Evolutionary conservation across 768 basidiomycete species (phyloP), one percentile per base, ranked within the genome.

Genomic region (Butyriboletus loyo): DNA sequence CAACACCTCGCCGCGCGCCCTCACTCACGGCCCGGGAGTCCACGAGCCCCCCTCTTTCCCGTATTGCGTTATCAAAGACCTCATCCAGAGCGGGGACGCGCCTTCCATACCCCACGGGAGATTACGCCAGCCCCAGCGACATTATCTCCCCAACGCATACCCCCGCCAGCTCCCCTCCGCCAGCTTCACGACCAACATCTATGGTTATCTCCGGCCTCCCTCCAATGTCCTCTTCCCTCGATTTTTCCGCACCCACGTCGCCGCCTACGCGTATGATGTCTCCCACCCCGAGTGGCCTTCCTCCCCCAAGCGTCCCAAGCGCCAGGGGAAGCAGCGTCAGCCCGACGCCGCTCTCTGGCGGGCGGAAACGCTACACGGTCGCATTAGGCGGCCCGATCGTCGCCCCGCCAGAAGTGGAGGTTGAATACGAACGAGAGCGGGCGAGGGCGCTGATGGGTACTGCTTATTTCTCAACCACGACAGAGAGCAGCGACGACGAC

Each of bases 31-130:
- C 77, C 0, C 75, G 76, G 19, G 86, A 85, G 49, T 80, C 83
- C 7, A 86, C 83, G 5, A 85, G 83, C 56, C 86, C 83, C 13
- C 84, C 81, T 17, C 77, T 82, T 41, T 75, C 78, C 0, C 79
- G 82, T 2, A 75, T 66, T 1, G 73, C 74, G n/a, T 67, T 73
- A 0, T 63, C 72, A 15, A 69, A 44, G 45, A 58, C 40, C 24
- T 22, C 64, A 5, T 62, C 69, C 19, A 61, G 62, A 37, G 65
- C 68, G 5, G 54, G 69, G 14, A 74, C 75, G 1, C 81, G 88
- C 32, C 73, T 91, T 15, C 89, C 90, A 22, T 92, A 92, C 57
- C 90, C 90, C 17, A 84, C 85, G 3, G 91, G 90, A 4, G 91
- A 93, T 59, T 92, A 93, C 53, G 75, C 87, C 6, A 83, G 84